Conservation (phyloP, 352 stramenopile species). For the Phytophthora parvispora region DNA sequence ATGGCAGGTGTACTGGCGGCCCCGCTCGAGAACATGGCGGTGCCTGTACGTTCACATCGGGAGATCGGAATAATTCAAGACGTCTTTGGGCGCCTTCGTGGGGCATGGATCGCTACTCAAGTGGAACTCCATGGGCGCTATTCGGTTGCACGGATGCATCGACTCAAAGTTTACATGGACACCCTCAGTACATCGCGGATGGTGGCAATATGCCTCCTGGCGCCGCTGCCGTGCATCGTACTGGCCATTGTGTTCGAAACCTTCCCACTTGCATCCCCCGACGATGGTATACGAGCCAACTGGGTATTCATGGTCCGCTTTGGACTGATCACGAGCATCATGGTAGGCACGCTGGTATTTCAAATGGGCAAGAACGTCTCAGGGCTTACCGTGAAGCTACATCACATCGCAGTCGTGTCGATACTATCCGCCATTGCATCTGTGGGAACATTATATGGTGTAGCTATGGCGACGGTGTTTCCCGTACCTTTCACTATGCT, state of each 20-base stretch:
- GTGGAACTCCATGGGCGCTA: neutral
- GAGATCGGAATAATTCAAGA: neutral
- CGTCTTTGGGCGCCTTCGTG: neutral
- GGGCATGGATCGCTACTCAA: neutral
- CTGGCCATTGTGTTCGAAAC: neutral
- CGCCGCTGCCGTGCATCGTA: conserved; percentile 1
- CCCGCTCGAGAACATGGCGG: neutral
- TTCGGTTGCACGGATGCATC: neutral
- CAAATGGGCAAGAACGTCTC: neutral
- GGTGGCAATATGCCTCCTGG: neutral
- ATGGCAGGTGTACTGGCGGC: neutral
- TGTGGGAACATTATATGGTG: neutral
- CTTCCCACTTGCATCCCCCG: neutral
- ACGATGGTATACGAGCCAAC: neutral
- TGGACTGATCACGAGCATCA: neutral
- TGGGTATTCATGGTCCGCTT: neutral
- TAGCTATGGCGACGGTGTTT: neutral
- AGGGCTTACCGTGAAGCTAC: neutral
- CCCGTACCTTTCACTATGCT: neutral
- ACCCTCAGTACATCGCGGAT: neutral
- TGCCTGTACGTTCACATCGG: neutral
- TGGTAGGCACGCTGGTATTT: conserved; percentile 1
- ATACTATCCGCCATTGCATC: neutral
- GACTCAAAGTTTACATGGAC: neutral
- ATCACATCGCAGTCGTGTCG: neutral